Base-by-base conservation (phyloP, 345 rosid species). In the Chamaenerion angustifolium region DNA sequence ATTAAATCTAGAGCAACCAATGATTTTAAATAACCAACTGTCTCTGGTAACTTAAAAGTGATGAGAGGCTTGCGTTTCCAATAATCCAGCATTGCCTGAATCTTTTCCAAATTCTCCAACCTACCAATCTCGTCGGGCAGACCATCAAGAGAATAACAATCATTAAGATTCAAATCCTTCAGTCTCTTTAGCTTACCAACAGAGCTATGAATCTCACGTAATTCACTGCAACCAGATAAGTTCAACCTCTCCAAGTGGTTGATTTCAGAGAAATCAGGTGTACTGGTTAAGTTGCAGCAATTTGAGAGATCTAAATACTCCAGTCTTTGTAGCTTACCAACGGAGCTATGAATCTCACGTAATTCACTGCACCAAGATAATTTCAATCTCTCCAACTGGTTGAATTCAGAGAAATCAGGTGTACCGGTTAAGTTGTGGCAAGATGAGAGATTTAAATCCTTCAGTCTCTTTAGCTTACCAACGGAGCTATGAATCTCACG, bases 371-470 rank as follows among this genome's bases (percentile, higher is more conserved):
- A 45, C 8, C 46, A 50, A 21, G 25, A 21, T 21, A 21, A 21
- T 21, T 2, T 2, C 1, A 55, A 40, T 55, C 58, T 45, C 51
- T 55, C 58, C 19, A 55, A 45, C n/a, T 19, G 25, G 43, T 15
- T 25, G 2, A 19, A 14, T 37, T 13, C 35, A 1, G 50, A 46
- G 44, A 55, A 45, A 13, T 0, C 13, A 43, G 51, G 51, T 2
- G 44, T 55, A 15, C 48, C 45, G 15, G 27, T 45, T 16, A 55
- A 45, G 11, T 46, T 27, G 15, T 42, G 31, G 19, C 58, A 55
- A 27, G 0, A 10, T n/a, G n/a, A 6, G 10, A 45, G 50, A 45
- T 55, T 14, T 11, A 55, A 1, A 17, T 23, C 58, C 45, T 55
- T 45, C 41, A 55, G 41, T 18, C 12, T n/a, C 0, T 1, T 35